These are phyloP conservation scores for Quercus bicolor DNA, from an alignment of 306 rosid genomes.

Conservation along the genomic window DNA sequence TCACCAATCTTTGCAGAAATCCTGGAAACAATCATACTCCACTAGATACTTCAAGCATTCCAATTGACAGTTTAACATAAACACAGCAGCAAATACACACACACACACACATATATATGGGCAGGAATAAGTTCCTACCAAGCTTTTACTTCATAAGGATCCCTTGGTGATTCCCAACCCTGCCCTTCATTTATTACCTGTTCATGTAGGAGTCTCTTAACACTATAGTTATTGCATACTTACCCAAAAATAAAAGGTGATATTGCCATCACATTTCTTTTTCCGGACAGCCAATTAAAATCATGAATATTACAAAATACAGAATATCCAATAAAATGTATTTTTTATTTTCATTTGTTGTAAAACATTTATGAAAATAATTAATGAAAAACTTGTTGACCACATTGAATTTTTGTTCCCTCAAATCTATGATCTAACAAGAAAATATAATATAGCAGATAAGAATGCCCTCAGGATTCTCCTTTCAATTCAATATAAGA, in stretches of 20 bases:
- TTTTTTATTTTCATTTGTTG: neutral
- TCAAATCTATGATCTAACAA: neutral
- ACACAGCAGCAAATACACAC: neutral
- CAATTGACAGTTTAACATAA: slow-evolving; percentile 13
- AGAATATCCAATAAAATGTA: neutral
- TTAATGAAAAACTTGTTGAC: neutral
- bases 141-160: slow-evolving; percentile 95
- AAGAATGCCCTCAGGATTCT: slow-evolving; percentile 9
- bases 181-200: slow-evolving; percentile 78
- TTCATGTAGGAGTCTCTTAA: neutral
- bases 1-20: slow-evolving; percentile 68
- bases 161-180: slow-evolving; percentile 97
- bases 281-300: neutral
- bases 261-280: neutral
- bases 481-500: neutral
- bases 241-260: neutral
- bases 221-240: neutral
- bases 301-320: neutral
- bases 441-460: neutral
- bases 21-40: slow-evolving; percentile 47
- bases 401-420: neutral
- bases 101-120: neutral
- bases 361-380: neutral
- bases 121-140: slow-evolving; percentile 47
- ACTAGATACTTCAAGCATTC: slow-evolving; percentile 22